Conservation (phyloP, 495 filamentous ascomycete species). For the Gamarada debralockiae region DNA sequence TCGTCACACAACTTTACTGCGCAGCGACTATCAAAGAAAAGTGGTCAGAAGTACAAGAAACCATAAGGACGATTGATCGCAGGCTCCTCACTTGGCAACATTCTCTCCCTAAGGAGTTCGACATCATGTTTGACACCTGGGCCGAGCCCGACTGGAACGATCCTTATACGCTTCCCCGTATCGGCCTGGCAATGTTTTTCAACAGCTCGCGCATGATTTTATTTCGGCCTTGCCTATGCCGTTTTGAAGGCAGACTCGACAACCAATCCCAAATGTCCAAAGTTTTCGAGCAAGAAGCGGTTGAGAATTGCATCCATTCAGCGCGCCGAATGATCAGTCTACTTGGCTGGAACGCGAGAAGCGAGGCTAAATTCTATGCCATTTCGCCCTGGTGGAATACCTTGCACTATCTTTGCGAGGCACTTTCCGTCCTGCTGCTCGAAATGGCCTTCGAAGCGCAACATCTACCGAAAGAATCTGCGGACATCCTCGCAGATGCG, state of each 20-base stretch:
- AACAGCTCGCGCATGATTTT: constrained; percentile 57
- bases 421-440: constrained; percentile 52
- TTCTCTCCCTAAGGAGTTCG: constrained; percentile 46
- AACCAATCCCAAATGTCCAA: constrained; percentile 39
- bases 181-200: constrained; percentile 50
- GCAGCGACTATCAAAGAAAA: constrained; percentile 46
- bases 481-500: constrained; percentile 46
- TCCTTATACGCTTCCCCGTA: constrained; percentile 10
- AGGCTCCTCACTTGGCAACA: constrained; percentile 52
- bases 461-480: constrained; percentile 50
- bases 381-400: constrained; percentile 60
- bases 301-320: constrained; percentile 52
- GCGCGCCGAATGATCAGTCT: constrained; percentile 51
- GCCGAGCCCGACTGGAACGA: constrained; percentile 27
- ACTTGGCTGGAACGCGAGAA: constrained; percentile 42
- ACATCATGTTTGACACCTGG: constrained; percentile 32
- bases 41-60: constrained; percentile 58
- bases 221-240: constrained; percentile 57
- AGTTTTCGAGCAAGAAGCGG: constrained; percentile 47
- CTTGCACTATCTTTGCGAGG: constrained; percentile 60
- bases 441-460: constrained; percentile 51
- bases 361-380: constrained; percentile 35
- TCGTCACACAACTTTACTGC: constrained; percentile 55
- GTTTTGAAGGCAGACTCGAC: constrained; percentile 40
- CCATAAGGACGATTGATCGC: constrained; percentile 46